Base-by-base conservation (phyloP, 2,329 filamentous ascomycete genomes). In the Claviceps sorghi region DNA sequence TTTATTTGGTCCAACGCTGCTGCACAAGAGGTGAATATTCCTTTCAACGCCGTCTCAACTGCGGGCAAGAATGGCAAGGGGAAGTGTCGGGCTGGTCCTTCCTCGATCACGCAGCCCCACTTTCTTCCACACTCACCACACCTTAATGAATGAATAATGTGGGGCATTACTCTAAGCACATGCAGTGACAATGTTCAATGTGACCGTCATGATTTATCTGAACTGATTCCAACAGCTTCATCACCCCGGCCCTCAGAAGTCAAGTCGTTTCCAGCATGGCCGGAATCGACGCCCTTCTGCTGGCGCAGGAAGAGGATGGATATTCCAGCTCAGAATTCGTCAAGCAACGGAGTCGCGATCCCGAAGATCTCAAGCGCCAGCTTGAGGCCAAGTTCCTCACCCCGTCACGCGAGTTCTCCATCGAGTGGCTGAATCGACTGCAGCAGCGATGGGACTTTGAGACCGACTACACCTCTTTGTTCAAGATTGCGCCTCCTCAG, bases 371-470 rank as follows among this genome's bases (percentile, higher is more conserved):
- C 55, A 87, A 87, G 67, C 71, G 72, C 46, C 76, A 82, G 55
- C 76, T 97, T 5, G 88, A 95, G 68, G 63, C 76, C 52, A 82
- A 86, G 47, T 93, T 91, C 61, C 73, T 98, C 29, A 81, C 80
- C 2, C 91, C 93, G 0, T 87, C 88, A 1, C 77, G 82, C 5
- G 77, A 78, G 2, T 96, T 98, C 70, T 88, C 83, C 36, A 73
- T 80, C 4, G 82, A 85, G 62, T 97, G 93, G 89, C 78, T 98
- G 54, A 89, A 95, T 66, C 79, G 80, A 52, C 70, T 97, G 44
- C 93, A 98, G 69, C 88, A 91, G 75, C 74, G 78, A 62, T 98
- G 91, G 93, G 87, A 95, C 57, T 77, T 82, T 53, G 80, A 87
- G 4, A 78, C 82, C 40, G 84, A 95, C 61, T 86, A 90, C 64